A percentile compares a stretch with the other conserved stretches of the same genome.
Conservation (phyloP, 495 filamentous ascomycete species). For the Clavariopsis aquatica region DNA sequence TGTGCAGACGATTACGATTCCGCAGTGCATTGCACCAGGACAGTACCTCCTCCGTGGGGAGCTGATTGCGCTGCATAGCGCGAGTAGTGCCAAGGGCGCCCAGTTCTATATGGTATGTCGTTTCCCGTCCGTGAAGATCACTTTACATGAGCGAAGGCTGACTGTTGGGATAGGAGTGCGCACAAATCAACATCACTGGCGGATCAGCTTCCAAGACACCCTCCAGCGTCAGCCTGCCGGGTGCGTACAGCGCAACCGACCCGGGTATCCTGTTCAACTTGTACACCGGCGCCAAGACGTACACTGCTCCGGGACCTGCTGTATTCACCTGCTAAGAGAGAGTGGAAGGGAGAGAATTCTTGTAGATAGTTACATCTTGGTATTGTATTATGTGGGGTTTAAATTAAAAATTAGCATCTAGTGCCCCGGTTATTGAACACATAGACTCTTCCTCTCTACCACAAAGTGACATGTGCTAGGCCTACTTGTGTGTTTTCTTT, state of each 20-base stretch:
- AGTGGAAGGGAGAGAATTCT: background rate
- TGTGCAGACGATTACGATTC: conserved; percentile 53
- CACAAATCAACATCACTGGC: conserved; percentile 31
- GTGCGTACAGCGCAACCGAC: conserved; percentile 24
- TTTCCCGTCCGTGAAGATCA: too few relatives aligned
- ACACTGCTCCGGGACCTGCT: conserved; percentile 25
- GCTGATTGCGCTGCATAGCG: conserved; percentile 54
- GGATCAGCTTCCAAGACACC: conserved; percentile 24
- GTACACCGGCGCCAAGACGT: conserved; percentile 26
- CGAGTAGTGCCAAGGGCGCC: conserved; percentile 46
- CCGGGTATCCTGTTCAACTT: conserved; percentile 27
- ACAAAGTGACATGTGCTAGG: too few relatives aligned
- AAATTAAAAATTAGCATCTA: too few relatives aligned
- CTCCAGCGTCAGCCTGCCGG: conserved; percentile 23
- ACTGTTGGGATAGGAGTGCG: conserved; percentile 18
- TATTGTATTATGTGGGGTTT: background rate
- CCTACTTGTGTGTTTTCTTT: too few relatives aligned
- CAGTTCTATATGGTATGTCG: conserved; percentile 51
- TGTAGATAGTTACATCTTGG: conserved; percentile 13
- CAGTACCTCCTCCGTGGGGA: conserved; percentile 58
- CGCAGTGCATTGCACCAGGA: conserved; percentile 49
- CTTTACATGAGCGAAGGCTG: too few relatives aligned
- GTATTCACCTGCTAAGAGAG: conserved; percentile 29
- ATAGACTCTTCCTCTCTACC: too few relatives aligned
- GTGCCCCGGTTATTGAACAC: too few relatives aligned